Conservation (phyloP, 2,329 filamentous ascomycete genomes). For the Mollisiaceae sp. region DNA sequence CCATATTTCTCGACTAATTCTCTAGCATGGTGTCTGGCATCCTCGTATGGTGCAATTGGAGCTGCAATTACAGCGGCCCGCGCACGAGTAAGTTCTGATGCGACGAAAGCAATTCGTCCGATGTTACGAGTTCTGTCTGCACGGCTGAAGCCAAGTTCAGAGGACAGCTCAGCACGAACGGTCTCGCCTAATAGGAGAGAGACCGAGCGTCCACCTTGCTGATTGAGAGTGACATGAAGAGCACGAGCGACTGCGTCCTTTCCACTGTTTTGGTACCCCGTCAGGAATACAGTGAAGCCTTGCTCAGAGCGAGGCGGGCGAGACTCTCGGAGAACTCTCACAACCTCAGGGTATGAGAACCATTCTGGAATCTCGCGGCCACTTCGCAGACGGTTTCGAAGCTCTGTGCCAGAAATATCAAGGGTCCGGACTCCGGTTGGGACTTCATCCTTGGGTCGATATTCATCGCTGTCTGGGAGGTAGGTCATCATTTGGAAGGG, state of each 20-base stretch:
- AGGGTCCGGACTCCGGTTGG: constrained; percentile 81
- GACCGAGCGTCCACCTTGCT: constrained; percentile 94
- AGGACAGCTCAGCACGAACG: constrained; percentile 88
- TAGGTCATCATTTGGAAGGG: constrained; percentile 99
- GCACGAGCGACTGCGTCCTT: constrained; percentile 97
- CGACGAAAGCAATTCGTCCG: constrained; percentile 93
- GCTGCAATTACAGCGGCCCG: constrained; percentile 95
- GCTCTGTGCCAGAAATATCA: constrained; percentile 88
- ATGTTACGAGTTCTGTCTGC: constrained; percentile 96
- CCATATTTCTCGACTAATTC: constrained; percentile 88
- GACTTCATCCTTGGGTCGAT: constrained; percentile 91
- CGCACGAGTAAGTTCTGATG: constrained; percentile 89
- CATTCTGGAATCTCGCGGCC: constrained; percentile 96
- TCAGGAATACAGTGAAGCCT: constrained; percentile 98
- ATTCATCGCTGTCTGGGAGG: constrained; percentile 95
- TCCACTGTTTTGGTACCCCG: constrained; percentile 93
- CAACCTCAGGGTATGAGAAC: constrained; percentile 99
- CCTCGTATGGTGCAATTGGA: constrained; percentile 92
- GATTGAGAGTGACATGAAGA: constrained; percentile 95
- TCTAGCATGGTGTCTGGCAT: constrained; percentile 75
- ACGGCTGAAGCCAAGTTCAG: constrained; percentile 92
- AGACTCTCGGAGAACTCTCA: constrained; percentile 93
- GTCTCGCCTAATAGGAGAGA: constrained; percentile 95
- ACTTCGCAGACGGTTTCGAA: constrained; percentile 87
- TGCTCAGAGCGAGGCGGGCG: constrained; percentile 90